Conservation (phyloP, 805 yeast genomes). For the Cyberlindnera japonica region DNA sequence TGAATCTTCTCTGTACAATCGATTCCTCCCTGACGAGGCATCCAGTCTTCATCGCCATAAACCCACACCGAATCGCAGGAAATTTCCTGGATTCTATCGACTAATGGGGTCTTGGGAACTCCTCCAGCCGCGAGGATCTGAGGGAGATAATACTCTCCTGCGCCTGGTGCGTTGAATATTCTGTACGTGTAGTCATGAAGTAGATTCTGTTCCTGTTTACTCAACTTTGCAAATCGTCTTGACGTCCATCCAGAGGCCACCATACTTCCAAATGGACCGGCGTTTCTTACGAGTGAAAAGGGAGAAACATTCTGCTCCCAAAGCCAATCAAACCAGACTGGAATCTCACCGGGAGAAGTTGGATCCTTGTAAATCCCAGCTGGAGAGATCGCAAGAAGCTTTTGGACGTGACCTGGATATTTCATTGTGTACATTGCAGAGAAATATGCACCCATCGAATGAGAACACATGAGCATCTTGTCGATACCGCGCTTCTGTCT, state of each 20-base stretch:
- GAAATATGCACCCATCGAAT: slow-evolving; percentile 90
- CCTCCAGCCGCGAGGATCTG: slow-evolving; percentile 90
- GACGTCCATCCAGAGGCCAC: slow-evolving; percentile 88
- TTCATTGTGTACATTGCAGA: slow-evolving; percentile 63
- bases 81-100: slow-evolving; percentile 38
- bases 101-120: slow-evolving; percentile 72
- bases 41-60: slow-evolving; percentile 81
- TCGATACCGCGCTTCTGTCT: slow-evolving; percentile 42
- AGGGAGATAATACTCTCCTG: slow-evolving; percentile 90
- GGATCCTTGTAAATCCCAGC: slow-evolving; percentile 70
- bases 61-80: slow-evolving; percentile 72
- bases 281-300: slow-evolving; percentile 67
- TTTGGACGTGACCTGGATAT: slow-evolving; percentile 57
- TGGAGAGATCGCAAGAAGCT: slow-evolving; percentile 80
- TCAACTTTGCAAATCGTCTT: slow-evolving; percentile 67
- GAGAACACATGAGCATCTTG: slow-evolving; percentile 66
- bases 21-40: slow-evolving; percentile 41
- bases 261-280: slow-evolving; percentile 82
- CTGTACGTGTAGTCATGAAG: slow-evolving; percentile 80
- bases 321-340: slow-evolving; percentile 70
- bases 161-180: slow-evolving; percentile 82
- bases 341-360: slow-evolving; percentile 44
- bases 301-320: slow-evolving; percentile 92
- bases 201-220: slow-evolving; percentile 40
- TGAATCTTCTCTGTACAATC: slow-evolving; percentile 29